Percentiles rank a stretch among this genome's conserved stretches.
Evolutionary conservation across 1,284 basidiomycete species (phyloP).

Genomic region (Farysia itapuensis): DNA sequence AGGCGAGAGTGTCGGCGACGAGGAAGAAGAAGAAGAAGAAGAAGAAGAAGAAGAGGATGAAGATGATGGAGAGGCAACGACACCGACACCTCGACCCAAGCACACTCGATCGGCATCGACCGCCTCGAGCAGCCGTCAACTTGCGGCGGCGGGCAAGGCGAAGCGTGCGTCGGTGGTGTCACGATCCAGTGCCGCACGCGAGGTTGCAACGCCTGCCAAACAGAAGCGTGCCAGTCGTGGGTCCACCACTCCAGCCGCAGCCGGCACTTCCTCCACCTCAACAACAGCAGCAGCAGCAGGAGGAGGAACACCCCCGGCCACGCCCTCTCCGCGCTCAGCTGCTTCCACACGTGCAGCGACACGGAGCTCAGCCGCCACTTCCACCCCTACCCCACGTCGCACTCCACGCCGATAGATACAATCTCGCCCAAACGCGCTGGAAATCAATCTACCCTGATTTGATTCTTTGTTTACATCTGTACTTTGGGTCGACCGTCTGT

Average conservation of each 20-base stretch:
- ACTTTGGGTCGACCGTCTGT: slow-evolving; percentile 34
- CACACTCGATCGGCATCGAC: not conserved
- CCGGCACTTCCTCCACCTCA: no score
- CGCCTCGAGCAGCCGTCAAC: not conserved
- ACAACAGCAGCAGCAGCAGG: slow-evolving; percentile 20
- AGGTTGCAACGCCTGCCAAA: slow-evolving; percentile 4
- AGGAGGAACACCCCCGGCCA: slow-evolving; percentile 11
- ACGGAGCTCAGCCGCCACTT: slow-evolving; percentile 18
- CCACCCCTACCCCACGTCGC: slow-evolving; percentile 17
- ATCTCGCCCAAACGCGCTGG: no score
- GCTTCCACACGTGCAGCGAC: slow-evolving; percentile 16
- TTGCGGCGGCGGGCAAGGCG: slow-evolving; percentile 1
- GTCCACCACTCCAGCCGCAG: not conserved
- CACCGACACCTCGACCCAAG: not conserved
- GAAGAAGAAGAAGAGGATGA: slow-evolving; percentile 14
- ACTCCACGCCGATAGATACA: slow-evolving; percentile 35
- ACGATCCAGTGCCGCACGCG: slow-evolving; percentile 22
- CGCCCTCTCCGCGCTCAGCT: slow-evolving; percentile 15
- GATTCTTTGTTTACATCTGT: no score
- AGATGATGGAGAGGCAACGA: slow-evolving; percentile 1
- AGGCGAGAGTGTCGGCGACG: slow-evolving; percentile 2
- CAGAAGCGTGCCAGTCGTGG: not conserved
- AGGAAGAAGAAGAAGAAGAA: slow-evolving; percentile 4
- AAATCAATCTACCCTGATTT: no score
- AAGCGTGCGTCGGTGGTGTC: slow-evolving; percentile 25